These are phyloP conservation scores for Aureobasidium sp. DNA, from an alignment of 2,329 filamentous ascomycete genomes.

Conservation along the genomic window DNA sequence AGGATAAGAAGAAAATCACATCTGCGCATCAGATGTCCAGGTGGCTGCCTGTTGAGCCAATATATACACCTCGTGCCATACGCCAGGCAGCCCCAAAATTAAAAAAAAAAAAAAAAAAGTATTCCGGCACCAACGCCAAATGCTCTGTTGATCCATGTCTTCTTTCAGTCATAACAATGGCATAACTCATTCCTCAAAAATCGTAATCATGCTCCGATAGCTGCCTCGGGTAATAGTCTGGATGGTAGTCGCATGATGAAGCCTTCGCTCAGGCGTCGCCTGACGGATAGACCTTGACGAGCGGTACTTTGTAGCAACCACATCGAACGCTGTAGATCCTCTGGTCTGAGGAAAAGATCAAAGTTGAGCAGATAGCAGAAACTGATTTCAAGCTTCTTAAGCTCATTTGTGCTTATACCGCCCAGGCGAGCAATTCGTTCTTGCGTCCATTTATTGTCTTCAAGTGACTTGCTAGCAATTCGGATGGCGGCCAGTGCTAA, in stretches of 20 bases:
- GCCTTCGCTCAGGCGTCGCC: conserved; percentile 23
- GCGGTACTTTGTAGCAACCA: conserved; percentile 29
- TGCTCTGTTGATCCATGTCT: background rate
- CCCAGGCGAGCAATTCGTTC: conserved; percentile 78
- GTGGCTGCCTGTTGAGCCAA: background rate
- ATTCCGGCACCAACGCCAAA: conserved; percentile 1
- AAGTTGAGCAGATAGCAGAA: conserved; percentile 64
- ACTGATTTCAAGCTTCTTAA: conserved; percentile 79
- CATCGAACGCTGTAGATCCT: conserved; percentile 27
- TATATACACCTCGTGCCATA: conserved; percentile 9
- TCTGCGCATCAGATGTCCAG: background rate
- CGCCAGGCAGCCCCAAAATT: background rate
- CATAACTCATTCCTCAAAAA: background rate
- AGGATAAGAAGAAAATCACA: background rate
- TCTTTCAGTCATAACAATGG: background rate
- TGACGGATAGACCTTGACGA: conserved; percentile 22
- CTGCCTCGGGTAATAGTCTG: conserved; percentile 12
- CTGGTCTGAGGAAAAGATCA: conserved; percentile 47
- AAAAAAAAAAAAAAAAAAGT: background rate
- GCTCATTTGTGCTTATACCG: conserved; percentile 73
- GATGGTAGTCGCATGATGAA: conserved; percentile 27
- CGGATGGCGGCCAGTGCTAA: conserved; percentile 75
- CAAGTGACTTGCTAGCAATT: conserved; percentile 90
- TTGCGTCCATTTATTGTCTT: conserved; percentile 85
- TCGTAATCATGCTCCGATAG: conserved; percentile 10